phyloP scores from a whole-genome alignment of 2,329 filamentous ascomycete genomes.

The Colletotrichum gigasporum region DNA sequence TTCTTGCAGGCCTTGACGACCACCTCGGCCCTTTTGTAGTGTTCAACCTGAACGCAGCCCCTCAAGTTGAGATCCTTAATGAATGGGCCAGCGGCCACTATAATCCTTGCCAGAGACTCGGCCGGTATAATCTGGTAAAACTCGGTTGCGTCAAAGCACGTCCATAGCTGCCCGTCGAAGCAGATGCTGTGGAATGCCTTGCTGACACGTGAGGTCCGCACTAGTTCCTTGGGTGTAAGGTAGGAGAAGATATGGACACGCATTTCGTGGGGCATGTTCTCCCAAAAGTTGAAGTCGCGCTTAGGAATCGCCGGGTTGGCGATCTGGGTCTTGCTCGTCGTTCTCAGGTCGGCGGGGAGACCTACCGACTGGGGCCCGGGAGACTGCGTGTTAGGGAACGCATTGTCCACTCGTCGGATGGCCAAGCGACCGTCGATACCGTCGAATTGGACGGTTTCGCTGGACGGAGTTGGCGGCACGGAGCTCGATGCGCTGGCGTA shows the following conservation, averaged over 20 bases:
- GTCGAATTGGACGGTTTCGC: conserved; percentile 51
- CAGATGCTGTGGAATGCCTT: conserved; percentile 83
- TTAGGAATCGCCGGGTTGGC: conserved; percentile 31
- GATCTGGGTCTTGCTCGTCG: conserved; percentile 13
- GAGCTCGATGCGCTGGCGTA: conserved; percentile 47
- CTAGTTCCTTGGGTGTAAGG: conserved; percentile 81
- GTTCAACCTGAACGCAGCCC: conserved; percentile 88
- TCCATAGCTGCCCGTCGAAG: conserved; percentile 96
- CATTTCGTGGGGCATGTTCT: conserved; percentile 82
- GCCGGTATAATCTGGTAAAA: conserved; percentile 91
- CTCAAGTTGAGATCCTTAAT: conserved; percentile 89
- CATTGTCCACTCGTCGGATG: conserved; percentile 64
- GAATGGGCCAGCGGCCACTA: conserved; percentile 86
- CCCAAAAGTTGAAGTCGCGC: conserved; percentile 74
- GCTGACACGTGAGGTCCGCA: conserved; percentile 80
- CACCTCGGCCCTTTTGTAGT: conserved; percentile 79
- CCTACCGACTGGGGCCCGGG: conserved; percentile 57
- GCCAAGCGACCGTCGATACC: conserved; percentile 58
- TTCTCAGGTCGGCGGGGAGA: conserved; percentile 68
- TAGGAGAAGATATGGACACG: conserved; percentile 81
- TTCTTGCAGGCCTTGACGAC: conserved; percentile 89
- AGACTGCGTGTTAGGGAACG: conserved; percentile 48
- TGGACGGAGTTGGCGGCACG: conserved; percentile 48
- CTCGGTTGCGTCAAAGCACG: conserved; percentile 80
- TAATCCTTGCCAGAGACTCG: conserved; percentile 84